A percentile compares a stretch with the other conserved stretches of the same genome.
Conservation (phyloP, 306 rosid species). For the Ammopiptanthus mongolicus region DNA sequence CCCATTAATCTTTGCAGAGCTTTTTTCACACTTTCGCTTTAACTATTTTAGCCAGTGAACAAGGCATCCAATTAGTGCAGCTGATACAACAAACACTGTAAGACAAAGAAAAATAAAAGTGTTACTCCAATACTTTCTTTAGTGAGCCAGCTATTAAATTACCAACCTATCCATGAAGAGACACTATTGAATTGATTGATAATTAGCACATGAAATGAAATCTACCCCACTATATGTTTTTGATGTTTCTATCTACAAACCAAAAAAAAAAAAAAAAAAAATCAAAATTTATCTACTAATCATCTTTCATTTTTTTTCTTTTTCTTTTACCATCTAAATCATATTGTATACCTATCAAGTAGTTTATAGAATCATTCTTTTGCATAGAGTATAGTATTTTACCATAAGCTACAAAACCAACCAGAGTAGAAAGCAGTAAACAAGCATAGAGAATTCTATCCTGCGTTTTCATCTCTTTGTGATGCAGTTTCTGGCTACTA, state of each 20-base stretch:
- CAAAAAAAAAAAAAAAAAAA: neutral
- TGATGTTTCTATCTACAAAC: neutral
- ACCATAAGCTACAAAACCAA: slow-evolving; percentile 15
- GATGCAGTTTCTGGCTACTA: slow-evolving; percentile 61
- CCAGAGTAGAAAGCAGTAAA: neutral
- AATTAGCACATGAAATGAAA: neutral
- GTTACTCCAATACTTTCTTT: neutral
- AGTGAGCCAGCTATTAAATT: neutral
- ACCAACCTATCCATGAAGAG: neutral
- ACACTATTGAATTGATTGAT: neutral
- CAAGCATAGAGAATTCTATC: neutral
- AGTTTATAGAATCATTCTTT: neutral
- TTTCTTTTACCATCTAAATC: neutral
- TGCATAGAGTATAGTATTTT: slow-evolving; percentile 5
- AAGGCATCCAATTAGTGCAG: neutral
- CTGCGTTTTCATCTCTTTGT: slow-evolving; percentile 49
- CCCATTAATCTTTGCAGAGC: neutral
- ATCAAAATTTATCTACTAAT: neutral
- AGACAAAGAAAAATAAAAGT: neutral
- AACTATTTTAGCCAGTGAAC: slow-evolving; percentile 1
- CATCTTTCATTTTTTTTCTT: neutral
- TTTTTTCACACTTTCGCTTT: neutral
- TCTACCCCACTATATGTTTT: neutral
- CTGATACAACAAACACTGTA: neutral
- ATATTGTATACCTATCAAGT: neutral